These are phyloP conservation scores for Phialophora tarda DNA, from an alignment of 2,329 filamentous ascomycete species.

Conservation along the genomic window DNA sequence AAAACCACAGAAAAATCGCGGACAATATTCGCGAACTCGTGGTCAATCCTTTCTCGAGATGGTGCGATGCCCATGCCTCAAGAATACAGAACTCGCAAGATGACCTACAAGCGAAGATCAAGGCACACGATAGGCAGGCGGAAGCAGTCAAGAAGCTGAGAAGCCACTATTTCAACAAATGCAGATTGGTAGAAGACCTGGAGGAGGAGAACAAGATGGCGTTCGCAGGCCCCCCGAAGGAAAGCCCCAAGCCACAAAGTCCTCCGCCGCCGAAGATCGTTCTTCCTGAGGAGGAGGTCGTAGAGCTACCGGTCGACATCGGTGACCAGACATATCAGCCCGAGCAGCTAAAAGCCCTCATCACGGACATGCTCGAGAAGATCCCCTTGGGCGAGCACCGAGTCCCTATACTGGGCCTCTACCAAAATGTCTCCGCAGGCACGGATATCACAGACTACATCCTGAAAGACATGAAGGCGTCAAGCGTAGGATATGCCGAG, in stretches of 20 bases:
- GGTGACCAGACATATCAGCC: conserved; percentile 85
- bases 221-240: conserved; percentile 80
- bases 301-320: conserved; percentile 81
- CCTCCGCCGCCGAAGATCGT: conserved; percentile 74
- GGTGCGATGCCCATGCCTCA: conserved; percentile 93
- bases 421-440: conserved; percentile 88
- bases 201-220: conserved; percentile 99
- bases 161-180: conserved; percentile 99
- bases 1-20: conserved; percentile 92
- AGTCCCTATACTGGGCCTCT: conserved; percentile 92
- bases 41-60: conserved; percentile 89
- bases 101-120: conserved; percentile 87
- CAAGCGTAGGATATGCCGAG: conserved; percentile 88
- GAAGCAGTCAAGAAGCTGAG: conserved; percentile 90
- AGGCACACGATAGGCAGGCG: conserved; percentile 88
- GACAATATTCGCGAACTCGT: conserved; percentile 96
- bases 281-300: conserved; percentile 72
- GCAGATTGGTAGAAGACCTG: conserved; percentile 89
- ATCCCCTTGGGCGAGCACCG: conserved; percentile 90
- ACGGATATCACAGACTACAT: conserved; percentile 96
- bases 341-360: conserved; percentile 88
- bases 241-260: conserved; percentile 65
- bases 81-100: conserved; percentile 94
- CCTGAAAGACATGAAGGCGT: conserved; percentile 82
- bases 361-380: conserved; percentile 82